phyloP scores from a whole-genome alignment of 768 basidiomycete genomes.

The Rhizopogon salebrosus region DNA sequence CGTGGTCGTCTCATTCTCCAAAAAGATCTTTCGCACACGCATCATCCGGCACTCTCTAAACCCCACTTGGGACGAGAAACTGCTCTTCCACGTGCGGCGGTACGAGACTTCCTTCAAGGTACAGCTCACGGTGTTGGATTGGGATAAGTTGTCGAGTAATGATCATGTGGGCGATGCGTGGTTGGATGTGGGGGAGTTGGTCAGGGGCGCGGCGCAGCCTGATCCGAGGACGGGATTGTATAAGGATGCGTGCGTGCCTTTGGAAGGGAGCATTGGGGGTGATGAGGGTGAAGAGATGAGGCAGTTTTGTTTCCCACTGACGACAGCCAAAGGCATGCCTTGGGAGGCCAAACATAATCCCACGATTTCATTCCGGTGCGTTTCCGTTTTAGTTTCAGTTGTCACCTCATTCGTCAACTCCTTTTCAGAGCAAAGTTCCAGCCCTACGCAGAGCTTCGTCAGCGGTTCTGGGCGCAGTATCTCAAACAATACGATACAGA shows the following conservation, averaged over 20 bases:
- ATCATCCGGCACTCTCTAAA: constrained; percentile 81
- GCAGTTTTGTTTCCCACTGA: constrained; percentile 63
- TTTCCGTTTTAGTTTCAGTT: not conserved
- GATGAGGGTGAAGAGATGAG: constrained; percentile 48
- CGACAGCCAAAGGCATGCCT: constrained; percentile 52
- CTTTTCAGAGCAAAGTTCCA: constrained; percentile 81
- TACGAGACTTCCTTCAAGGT: constrained; percentile 79
- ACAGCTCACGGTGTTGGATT: constrained; percentile 84
- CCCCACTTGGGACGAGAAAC: constrained; percentile 92
- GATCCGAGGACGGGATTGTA: constrained; percentile 47
- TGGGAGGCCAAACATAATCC: constrained; percentile 78
- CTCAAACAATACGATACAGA: constrained; percentile 88
- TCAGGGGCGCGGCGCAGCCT: constrained; percentile 63
- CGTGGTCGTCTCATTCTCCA: constrained; percentile 91
- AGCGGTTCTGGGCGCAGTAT: constrained; percentile 87
- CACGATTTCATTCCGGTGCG: constrained; percentile 59
- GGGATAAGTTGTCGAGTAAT: constrained; percentile 91
- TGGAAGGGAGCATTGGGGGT: constrained; percentile 35
- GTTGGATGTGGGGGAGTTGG: constrained; percentile 67
- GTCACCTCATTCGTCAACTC: not conserved
- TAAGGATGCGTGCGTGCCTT: constrained; percentile 17
- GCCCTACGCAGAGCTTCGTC: constrained; percentile 87
- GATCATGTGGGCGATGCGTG: constrained; percentile 81
- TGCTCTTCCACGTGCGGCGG: constrained; percentile 89
- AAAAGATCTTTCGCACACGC: constrained; percentile 93